Evolutionary conservation across 768 basidiomycete genomes (phyloP), one percentile per base, ranked within the genome.

Genomic region (Lanmaoa pseudosensibilis): DNA sequence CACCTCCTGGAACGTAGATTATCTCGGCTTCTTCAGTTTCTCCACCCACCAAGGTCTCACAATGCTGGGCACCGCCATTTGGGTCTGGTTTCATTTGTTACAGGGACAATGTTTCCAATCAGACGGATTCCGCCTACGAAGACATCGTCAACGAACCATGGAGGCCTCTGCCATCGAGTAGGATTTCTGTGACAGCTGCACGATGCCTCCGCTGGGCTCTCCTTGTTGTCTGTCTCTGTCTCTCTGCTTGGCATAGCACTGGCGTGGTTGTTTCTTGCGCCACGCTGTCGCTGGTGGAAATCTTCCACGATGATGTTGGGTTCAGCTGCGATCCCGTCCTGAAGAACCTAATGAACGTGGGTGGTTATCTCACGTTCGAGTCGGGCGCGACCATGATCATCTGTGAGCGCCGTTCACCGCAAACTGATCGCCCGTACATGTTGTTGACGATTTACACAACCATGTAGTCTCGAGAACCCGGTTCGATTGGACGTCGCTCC

Each of bases 161-260:
- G 69, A 59, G 77, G 8, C 77, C 77, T 3, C 46, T 78, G 4
- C 75, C 77, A 6, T 60, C 77, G 0, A 63, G 70, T 10, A 67
- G 73, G 10, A 65, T 78, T 15, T 59, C 70, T 4, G 33, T 61
- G 15, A 3, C 33, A 4, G 44, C 61, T 2, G 66, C 73, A 7
- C 40, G 54, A 4, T 36, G 55, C 4, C 57, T 76, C 18, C 72
- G 77, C 8, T 77, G 74, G 74, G 57, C 40, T 8, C 62, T 75
- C 37, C 51, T 74, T 12, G 38, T 61, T 9, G 3, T 66, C 5
- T 76, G 75, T 54, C 51, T 70, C 27, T 51, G 30, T 21, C 41
- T 67, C 23, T 73, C 71, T 23, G 56, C 55, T 0, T 45, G 50
- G 16, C 65, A 65, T 46, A 59, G 66, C n/a, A 54, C 55, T 11